A percentile compares a stretch with the other conserved stretches of the same genome.
phyloP scores from a whole-genome alignment of 2,329 filamentous ascomycete species.

The Dendryphion nanum region DNA sequence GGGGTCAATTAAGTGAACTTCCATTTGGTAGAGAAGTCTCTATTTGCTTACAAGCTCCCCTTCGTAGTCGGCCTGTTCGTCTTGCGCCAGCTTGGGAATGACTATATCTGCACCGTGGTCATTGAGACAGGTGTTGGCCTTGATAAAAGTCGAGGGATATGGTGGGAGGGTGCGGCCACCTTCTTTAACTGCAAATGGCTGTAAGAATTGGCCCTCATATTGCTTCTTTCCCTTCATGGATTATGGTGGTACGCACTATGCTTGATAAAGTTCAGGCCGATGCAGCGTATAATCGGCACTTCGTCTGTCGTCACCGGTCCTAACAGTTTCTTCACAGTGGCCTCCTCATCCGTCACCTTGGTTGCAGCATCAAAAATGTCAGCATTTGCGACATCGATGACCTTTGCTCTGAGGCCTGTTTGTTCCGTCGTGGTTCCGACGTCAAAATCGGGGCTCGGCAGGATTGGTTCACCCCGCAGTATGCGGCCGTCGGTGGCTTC shows the following conservation, averaged over 20 bases:
- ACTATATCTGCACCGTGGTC: slow-evolving; percentile 43
- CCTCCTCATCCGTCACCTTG: slow-evolving; percentile 53
- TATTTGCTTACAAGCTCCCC: slow-evolving; percentile 43
- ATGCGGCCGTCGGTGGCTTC: slow-evolving; percentile 51
- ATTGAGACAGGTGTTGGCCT: slow-evolving; percentile 43
- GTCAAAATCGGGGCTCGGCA: slow-evolving; percentile 47
- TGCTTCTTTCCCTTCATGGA: no score
- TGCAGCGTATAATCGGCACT: slow-evolving; percentile 57
- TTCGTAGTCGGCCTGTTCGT: slow-evolving; percentile 51
- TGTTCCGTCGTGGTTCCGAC: slow-evolving; percentile 48
- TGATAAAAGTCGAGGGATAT: slow-evolving; percentile 53
- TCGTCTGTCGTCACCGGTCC: slow-evolving; percentile 52
- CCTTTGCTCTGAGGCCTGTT: slow-evolving; percentile 51
- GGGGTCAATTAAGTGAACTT: no score
- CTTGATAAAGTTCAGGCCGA: slow-evolving; percentile 60
- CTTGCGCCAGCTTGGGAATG: slow-evolving; percentile 51
- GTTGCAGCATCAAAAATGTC: slow-evolving; percentile 54
- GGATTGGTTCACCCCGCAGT: slow-evolving; percentile 54
- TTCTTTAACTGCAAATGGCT: slow-evolving; percentile 51
- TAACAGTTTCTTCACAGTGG: slow-evolving; percentile 54
- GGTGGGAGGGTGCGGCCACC: slow-evolving; percentile 51
- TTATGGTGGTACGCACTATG: slow-evolving; percentile 42
- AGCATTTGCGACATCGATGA: slow-evolving; percentile 47
- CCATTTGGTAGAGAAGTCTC: no score
- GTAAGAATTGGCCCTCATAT: background rate